Evolutionary conservation across 2,329 filamentous ascomycete species (phyloP), one percentile per base, ranked within the genome.

Genomic region (Blastomyces emzantsi): DNA sequence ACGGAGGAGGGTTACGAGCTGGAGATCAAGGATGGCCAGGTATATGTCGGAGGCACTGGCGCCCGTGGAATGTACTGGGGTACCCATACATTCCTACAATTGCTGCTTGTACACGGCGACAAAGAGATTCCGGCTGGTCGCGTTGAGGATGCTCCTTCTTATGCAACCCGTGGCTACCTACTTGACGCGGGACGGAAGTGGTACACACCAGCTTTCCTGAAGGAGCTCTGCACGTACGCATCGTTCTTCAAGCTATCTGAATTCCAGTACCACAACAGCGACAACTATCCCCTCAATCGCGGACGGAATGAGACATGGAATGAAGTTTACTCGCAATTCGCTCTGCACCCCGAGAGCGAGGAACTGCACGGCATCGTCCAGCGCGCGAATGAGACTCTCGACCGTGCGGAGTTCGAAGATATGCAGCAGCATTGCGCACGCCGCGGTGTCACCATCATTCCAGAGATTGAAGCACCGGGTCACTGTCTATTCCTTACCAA

Each of bases 201-300:
- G 70, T 86, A 85, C 66, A 80, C 83, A 0, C 73, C 77, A 7
- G 74, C 78, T 17, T 85, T 84, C 65, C 68, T 86, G 19, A 75
- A 78, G 51, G 83, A 85, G n/a, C 73, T 86, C 66, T 86, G 84
- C 71, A 78, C 80, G 0, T 86, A 85, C 70, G 80, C 84, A 66
- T 85, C 83, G 36, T 85, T 83, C 69, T 86, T 84, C 74, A 86
- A 86, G 68, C 80, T 85, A 66, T 85, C 84, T 66, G 80, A 79
- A 0, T 81, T 86, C 61, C 84, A 86, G 55, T 71, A 85, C 22
- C 84, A 86, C 68, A 75, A 84, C 3, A 83, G 79, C 65, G 84
- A 86, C 69, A 85, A 85, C 67, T 79, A 81, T 54, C 83, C 82
- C 45, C 73, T 79, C 1, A 73, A 76, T 28, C 75, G 79, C 22